phyloP scores from a whole-genome alignment of 2,329 filamentous ascomycete genomes.

The Hypocreales sp. region DNA sequence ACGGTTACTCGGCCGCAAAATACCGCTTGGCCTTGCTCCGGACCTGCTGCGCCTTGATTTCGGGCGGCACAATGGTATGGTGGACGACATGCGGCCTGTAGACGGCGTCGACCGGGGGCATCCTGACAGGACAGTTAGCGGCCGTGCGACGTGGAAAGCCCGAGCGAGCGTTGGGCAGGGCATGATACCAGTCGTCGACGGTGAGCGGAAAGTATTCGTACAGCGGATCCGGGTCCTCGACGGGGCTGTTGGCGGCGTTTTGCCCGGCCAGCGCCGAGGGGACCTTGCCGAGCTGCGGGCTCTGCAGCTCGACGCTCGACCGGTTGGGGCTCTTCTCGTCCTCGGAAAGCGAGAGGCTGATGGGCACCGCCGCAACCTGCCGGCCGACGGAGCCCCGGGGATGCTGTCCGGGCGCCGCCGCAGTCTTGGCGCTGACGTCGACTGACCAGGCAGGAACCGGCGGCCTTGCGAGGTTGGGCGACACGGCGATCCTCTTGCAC shows the following conservation, averaged over 20 bases:
- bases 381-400: slow-evolving; percentile 9
- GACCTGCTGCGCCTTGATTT: slow-evolving; percentile 53
- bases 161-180: too few relatives aligned
- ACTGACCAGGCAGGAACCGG: slow-evolving; percentile 36
- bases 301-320: slow-evolving; percentile 32
- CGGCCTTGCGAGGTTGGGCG: slow-evolving; percentile 32
- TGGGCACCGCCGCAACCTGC: slow-evolving; percentile 20
- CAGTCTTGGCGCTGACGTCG: slow-evolving; percentile 14
- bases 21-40: slow-evolving; percentile 55
- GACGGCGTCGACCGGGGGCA: slow-evolving; percentile 77
- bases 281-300: slow-evolving; percentile 30
- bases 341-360: slow-evolving; percentile 42
- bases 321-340: slow-evolving; percentile 43
- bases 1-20: slow-evolving; percentile 47
- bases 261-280: slow-evolving; percentile 16
- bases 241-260: slow-evolving; percentile 39
- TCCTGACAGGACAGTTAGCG: slow-evolving; percentile 27
- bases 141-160: too few relatives aligned
- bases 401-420: slow-evolving; percentile 4
- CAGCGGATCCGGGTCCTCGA: slow-evolving; percentile 67
- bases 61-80: slow-evolving; percentile 58
- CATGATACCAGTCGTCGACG: slow-evolving; percentile 62
- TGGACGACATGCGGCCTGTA: slow-evolving; percentile 90
- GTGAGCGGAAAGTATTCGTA: slow-evolving; percentile 94
- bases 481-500: slow-evolving; percentile 35